Evolutionary conservation across 306 rosid genomes (phyloP).

Genomic region (apple (Malus domestica)): ASM211411v1 NC_041798.1:39251501-39252000

Average conservation of each 20-base stretch:
- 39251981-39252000: background rate
- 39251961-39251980: background rate
- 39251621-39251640: background rate
- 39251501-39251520: background rate
- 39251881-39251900: conserved; percentile 5
- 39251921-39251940: background rate
- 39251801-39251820: conserved; percentile 8
- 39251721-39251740: background rate
- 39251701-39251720: background rate
- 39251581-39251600: background rate
- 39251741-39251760: background rate
- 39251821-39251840: background rate
- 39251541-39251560: background rate
- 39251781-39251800: background rate
- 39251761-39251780: background rate
- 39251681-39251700: background rate
- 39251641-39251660: too few species aligned
- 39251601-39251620: too few species aligned
- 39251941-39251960: background rate
- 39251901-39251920: conserved; percentile 9
- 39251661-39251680: too few species aligned
- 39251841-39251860: conserved; percentile 4
- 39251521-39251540: background rate
- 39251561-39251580: background rate
- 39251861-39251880: conserved; percentile 11